Conservation (phyloP, 2,329 filamentous ascomycete genomes). For the Ophiosphaerella narmari region DNA sequence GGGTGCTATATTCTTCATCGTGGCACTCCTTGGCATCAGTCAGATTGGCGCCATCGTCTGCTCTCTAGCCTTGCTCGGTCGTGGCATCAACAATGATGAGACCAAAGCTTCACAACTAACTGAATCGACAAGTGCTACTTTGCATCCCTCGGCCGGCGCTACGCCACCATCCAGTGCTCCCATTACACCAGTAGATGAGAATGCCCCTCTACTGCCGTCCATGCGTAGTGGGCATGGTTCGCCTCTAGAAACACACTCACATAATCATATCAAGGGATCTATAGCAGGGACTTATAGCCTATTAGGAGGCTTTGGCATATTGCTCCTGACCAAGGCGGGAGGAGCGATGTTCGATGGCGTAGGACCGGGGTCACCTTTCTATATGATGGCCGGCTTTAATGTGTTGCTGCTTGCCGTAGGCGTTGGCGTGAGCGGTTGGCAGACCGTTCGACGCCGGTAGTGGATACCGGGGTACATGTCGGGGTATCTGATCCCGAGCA, state of each 20-base stretch:
- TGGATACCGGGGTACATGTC: too few relatives aligned
- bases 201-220: conserved; percentile 32
- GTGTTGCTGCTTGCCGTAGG: conserved; percentile 65
- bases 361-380: conserved; percentile 81
- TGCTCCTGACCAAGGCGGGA: conserved; percentile 88
- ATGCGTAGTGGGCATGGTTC: conserved; percentile 12
- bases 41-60: conserved; percentile 98
- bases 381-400: conserved; percentile 92
- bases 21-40: conserved; percentile 81
- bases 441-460: conserved; percentile 12
- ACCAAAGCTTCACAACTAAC: conserved; percentile 7
- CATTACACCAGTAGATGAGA: conserved; percentile 33
- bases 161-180: conserved; percentile 39
- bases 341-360: conserved; percentile 81
- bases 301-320: conserved; percentile 85
- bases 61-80: conserved; percentile 84
- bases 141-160: conserved; percentile 39
- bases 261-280: conserved; percentile 79
- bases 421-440: conserved; percentile 21
- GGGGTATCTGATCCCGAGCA: too few relatives aligned
- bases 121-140: conserved; percentile 19
- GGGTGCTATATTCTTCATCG: conserved; percentile 73
- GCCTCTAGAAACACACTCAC: conserved; percentile 27
- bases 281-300: conserved; percentile 95
- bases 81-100: conserved; percentile 68